Evolutionary conservation across 1,284 basidiomycete species (phyloP).

Genomic region (Dichomitus squalens): DNA sequence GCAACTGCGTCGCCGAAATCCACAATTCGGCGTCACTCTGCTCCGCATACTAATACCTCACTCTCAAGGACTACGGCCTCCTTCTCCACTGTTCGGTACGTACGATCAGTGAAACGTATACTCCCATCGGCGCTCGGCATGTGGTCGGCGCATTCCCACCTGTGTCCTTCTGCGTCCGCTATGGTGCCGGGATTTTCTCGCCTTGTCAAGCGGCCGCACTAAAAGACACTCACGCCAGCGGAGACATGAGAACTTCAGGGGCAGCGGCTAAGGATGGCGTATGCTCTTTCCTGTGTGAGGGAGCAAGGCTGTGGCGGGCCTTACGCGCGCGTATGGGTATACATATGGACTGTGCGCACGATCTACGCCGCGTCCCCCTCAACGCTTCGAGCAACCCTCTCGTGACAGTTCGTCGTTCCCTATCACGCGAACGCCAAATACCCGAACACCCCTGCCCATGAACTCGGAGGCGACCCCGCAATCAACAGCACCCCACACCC

Average conservation of each 20-base stretch:
- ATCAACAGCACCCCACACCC: conserved; percentile 7
- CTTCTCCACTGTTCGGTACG: not conserved
- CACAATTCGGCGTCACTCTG: not conserved
- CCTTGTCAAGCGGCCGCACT: conserved; percentile 14
- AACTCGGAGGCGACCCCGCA: conserved; percentile 7
- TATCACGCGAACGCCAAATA: no score
- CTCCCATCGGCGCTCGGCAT: conserved; percentile 22
- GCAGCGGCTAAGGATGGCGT: conserved; percentile 1
- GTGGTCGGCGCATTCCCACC: conserved; percentile 11
- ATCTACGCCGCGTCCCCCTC: not conserved
- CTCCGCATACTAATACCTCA: not conserved
- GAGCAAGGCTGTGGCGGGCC: not conserved
- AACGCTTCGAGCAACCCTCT: not conserved
- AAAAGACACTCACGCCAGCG: conserved; percentile 15
- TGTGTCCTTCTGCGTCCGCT: not conserved
- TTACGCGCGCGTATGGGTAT: conserved; percentile 6
- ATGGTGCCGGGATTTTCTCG: conserved; percentile 14
- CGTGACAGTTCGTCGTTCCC: no score
- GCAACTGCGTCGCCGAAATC: not conserved
- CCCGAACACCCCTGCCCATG: not conserved
- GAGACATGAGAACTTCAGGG: conserved; percentile 14
- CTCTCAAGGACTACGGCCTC: not conserved
- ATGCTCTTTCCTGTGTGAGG: not conserved
- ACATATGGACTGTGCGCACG: not conserved
- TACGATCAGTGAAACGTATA: not conserved